Evolutionary conservation across 805 yeast species (phyloP).

Genomic region (Wickerhamomyces kurtzmanii): DNA sequence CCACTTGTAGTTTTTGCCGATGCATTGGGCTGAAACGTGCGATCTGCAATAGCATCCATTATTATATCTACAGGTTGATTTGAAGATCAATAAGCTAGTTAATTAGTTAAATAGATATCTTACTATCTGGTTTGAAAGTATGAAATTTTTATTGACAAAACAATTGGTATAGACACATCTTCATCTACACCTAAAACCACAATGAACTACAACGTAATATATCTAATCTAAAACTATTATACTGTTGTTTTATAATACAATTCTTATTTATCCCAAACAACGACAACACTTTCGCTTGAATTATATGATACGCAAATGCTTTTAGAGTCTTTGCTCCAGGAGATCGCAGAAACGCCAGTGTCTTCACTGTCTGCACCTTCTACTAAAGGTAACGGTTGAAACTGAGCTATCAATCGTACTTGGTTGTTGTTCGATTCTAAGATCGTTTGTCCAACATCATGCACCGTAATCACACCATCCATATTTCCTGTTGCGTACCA

Average conservation of each 20-base stretch:
- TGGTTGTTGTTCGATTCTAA: conserved; percentile 16
- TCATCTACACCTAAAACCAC: background rate
- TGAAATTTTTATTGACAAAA: background rate
- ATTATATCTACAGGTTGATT: no score
- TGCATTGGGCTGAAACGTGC: conserved; percentile 28
- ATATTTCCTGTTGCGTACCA: conserved; percentile 57
- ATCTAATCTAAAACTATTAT: background rate
- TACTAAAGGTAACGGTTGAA: conserved; percentile 12
- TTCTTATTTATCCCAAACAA: background rate
- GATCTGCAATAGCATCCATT: conserved; percentile 65
- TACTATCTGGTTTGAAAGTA: background rate
- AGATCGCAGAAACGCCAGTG: conserved; percentile 20
- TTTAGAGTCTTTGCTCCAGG: conserved; percentile 22
- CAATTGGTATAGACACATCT: background rate
- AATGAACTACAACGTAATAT: background rate
- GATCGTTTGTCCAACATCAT: conserved; percentile 26
- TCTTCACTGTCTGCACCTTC: conserved; percentile 7
- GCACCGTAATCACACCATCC: conserved; percentile 47
- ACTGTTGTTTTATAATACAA: background rate
- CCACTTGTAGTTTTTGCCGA: conserved; percentile 20
- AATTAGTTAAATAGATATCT: conserved; percentile 4
- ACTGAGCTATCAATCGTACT: conserved; percentile 15
- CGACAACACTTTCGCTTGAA: conserved; percentile 15
- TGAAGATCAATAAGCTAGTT: background rate
- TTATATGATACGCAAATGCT: conserved; percentile 22